These are phyloP conservation scores for Camellia granthamiana DNA, from an alignment of 148 eudicot genomes.

Conservation along the genomic window DNA sequence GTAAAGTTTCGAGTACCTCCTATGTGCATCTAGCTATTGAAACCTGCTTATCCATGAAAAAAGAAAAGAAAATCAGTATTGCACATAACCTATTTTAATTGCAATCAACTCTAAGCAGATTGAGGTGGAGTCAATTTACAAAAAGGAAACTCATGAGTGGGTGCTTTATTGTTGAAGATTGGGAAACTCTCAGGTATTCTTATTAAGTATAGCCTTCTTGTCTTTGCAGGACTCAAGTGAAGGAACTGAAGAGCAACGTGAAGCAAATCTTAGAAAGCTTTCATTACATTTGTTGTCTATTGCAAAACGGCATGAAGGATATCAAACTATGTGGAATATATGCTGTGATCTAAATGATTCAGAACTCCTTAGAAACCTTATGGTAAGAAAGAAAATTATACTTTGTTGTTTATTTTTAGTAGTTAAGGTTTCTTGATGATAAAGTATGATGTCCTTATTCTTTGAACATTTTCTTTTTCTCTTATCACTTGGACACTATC, in stretches of 20 bases:
- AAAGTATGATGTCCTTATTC: background rate
- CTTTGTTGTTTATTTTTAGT: background rate
- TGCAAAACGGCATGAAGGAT: constrained; percentile 84
- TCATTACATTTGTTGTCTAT: constrained; percentile 70
- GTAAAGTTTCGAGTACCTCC: background rate
- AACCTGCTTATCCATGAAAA: constrained; percentile 5
- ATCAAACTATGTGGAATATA: constrained; percentile 80
- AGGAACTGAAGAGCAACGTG: constrained; percentile 51
- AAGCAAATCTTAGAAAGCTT: constrained; percentile 44
- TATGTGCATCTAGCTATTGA: background rate
- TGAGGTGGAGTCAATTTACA: background rate
- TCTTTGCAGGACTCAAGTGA: constrained; percentile 55
- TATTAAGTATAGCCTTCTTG: background rate
- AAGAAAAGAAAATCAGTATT: background rate
- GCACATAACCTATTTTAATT: constrained; percentile 1
- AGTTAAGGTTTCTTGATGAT: background rate
- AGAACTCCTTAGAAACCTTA: constrained; percentile 69
- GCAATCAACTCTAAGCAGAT: background rate
- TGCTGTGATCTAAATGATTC: constrained; percentile 81
- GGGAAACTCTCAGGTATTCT: background rate
- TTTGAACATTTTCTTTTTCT: background rate
- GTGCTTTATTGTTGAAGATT: background rate
- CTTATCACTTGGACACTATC: background rate
- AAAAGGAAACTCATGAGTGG: background rate
- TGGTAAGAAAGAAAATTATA: constrained; percentile 47